Percentiles rank a stretch among this genome's conserved stretches.
Evolutionary conservation across 2,329 filamentous ascomycete species (phyloP).

Genomic region (Fusarium tricinctum): DNA sequence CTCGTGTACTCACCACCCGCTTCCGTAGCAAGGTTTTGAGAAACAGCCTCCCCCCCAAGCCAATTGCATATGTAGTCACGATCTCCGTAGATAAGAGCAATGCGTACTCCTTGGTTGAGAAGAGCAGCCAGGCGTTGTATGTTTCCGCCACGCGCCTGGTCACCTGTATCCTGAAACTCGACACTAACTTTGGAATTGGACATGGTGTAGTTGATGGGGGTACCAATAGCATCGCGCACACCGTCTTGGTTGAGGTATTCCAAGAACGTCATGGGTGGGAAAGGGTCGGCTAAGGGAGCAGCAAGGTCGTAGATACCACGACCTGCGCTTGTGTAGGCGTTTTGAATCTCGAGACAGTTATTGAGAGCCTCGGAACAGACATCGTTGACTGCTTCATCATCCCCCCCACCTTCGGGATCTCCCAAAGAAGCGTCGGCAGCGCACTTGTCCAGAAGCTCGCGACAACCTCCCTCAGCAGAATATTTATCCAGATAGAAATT

Average conservation of each 20-base stretch:
- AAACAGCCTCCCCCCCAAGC: slow-evolving; percentile 81
- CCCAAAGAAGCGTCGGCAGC: slow-evolving; percentile 56
- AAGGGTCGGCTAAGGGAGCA: slow-evolving; percentile 68
- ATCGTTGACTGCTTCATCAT: slow-evolving; percentile 55
- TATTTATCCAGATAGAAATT: slow-evolving; percentile 59
- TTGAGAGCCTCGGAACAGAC: slow-evolving; percentile 67
- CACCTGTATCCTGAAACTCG: slow-evolving; percentile 66
- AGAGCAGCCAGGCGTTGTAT: slow-evolving; percentile 71
- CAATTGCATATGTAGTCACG: slow-evolving; percentile 76
- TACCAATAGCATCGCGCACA: slow-evolving; percentile 72
- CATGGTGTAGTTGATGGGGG: slow-evolving; percentile 71
- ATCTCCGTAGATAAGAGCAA: slow-evolving; percentile 79
- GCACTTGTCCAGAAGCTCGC: slow-evolving; percentile 67
- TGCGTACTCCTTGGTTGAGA: slow-evolving; percentile 72
- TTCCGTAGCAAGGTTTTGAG: slow-evolving; percentile 70
- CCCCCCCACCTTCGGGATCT: slow-evolving; percentile 60
- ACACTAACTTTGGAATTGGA: slow-evolving; percentile 61
- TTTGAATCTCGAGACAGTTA: slow-evolving; percentile 65
- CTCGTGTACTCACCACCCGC: slow-evolving; percentile 62
- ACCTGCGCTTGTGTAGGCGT: slow-evolving; percentile 68
- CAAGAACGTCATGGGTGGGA: slow-evolving; percentile 71
- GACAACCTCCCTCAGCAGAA: slow-evolving; percentile 62
- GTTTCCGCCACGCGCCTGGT: slow-evolving; percentile 74
- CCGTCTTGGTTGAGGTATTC: slow-evolving; percentile 74
- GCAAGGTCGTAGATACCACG: slow-evolving; percentile 74